These are phyloP conservation scores for Corrigiola litoralis DNA, from an alignment of 179 eudicot species.

Conservation along the genomic window DNA sequence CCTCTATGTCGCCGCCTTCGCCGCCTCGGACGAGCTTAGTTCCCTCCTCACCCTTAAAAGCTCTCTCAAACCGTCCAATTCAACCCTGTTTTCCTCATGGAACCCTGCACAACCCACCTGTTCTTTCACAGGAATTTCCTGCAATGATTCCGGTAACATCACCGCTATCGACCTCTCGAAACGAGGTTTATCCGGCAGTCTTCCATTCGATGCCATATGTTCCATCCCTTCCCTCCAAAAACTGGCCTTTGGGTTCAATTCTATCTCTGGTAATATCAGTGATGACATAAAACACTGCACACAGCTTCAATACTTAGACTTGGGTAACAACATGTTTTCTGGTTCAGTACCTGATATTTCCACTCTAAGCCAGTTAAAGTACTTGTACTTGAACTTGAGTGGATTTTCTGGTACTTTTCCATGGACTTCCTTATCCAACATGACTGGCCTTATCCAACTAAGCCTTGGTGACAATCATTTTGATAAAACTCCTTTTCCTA, in stretches of 20 bases:
- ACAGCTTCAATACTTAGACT: constrained; percentile 48
- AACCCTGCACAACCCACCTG: constrained; percentile 27
- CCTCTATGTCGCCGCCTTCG: not conserved
- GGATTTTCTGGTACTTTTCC: constrained; percentile 66
- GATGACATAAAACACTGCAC: constrained; percentile 36
- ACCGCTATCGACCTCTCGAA: constrained; percentile 43
- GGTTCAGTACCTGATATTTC: constrained; percentile 65
- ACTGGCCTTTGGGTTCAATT: constrained; percentile 50
- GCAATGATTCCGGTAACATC: constrained; percentile 30
- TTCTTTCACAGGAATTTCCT: constrained; percentile 58
- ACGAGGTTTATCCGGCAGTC: constrained; percentile 19
- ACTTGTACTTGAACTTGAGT: constrained; percentile 46
- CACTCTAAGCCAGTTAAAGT: constrained; percentile 21
- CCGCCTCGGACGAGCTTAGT: constrained; percentile 19
- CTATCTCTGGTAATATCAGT: constrained; percentile 33
- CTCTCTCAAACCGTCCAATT: constrained; percentile 35
- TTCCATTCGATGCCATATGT: constrained; percentile 30
- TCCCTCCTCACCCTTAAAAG: constrained; percentile 37
- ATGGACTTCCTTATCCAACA: constrained; percentile 51
- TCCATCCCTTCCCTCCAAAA: constrained; percentile 29
- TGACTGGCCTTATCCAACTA: constrained; percentile 41
- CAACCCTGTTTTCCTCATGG: constrained; percentile 55
- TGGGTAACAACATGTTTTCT: constrained; percentile 60
- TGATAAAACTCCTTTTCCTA: constrained; percentile 46
- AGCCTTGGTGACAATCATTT: constrained; percentile 75